Percentiles rank a stretch among this genome's conserved stretches.
Conservation (phyloP, 352 stramenopile species). For the Peronospora tabacina region DNA sequence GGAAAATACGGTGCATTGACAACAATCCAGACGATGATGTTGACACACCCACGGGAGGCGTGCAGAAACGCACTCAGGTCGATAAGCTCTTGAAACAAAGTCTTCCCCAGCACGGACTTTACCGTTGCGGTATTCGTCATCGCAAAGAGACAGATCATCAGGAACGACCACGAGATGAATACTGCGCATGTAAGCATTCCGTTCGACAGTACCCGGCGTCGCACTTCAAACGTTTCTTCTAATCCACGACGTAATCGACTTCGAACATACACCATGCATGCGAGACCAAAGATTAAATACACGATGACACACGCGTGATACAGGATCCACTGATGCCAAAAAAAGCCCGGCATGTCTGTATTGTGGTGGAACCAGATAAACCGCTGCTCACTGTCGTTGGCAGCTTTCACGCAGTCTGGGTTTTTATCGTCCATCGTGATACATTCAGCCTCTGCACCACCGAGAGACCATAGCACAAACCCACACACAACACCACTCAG, state of each 20-base stretch:
- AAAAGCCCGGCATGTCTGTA: slow-evolving; percentile 64
- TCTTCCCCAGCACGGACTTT: slow-evolving; percentile 32
- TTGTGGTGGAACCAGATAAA: slow-evolving; percentile 86
- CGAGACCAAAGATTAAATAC: slow-evolving; percentile 66
- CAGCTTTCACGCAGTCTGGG: slow-evolving; percentile 20
- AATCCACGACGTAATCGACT: slow-evolving; percentile 61
- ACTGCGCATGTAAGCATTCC: slow-evolving; percentile 74
- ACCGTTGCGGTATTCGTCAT: slow-evolving; percentile 42
- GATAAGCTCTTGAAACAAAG: slow-evolving; percentile 51
- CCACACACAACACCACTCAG: slow-evolving; percentile 64
- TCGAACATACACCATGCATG: slow-evolving; percentile 72
- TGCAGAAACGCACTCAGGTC: slow-evolving; percentile 75
- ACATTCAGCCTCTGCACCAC: slow-evolving; percentile 29
- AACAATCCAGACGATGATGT: slow-evolving; percentile 83
- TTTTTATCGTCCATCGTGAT: slow-evolving; percentile 15
- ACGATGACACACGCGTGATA: slow-evolving; percentile 77
- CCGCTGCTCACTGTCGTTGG: slow-evolving; percentile 28
- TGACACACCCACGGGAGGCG: slow-evolving; percentile 63
- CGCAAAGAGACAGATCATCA: slow-evolving; percentile 62
- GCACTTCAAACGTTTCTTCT: slow-evolving; percentile 82
- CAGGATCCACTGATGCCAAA: slow-evolving; percentile 75
- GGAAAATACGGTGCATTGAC: slow-evolving; percentile 62
- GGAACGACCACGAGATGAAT: slow-evolving; percentile 80
- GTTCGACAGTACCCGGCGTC: slow-evolving; percentile 64
- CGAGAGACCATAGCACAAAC: slow-evolving; percentile 53